Base-by-base conservation (phyloP, 2,329 filamentous ascomycete genomes). In the Aspergillus sp. region DNA sequence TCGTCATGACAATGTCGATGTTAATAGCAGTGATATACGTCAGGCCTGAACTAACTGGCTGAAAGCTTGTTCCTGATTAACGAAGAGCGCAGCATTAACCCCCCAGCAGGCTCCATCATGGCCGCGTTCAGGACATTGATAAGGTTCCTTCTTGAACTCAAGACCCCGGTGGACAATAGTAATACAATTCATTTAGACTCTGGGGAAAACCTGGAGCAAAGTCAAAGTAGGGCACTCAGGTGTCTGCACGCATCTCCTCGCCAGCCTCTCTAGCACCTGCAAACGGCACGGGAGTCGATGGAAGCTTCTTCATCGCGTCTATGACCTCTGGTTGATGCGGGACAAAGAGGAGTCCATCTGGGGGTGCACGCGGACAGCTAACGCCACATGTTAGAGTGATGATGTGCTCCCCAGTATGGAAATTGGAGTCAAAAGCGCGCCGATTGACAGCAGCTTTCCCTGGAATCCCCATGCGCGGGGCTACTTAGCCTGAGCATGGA, bases 21-120 rank as follows among this genome's bases (percentile, higher is more conserved):
- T 47, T 38, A 25, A 27, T 19, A 25, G 21, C 27, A 32, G 2
- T 19, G 41, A 19, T 48, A 49, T 32, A 41, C 41, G 44, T 57
- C 44, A 50, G 55, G 36, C 25, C 32, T 32, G 42, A 32, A 17
- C 41, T 38, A 44, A 44, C 19, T 15, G 36, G 13, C 11, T 48
- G 11, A 52, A 59, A 61, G 53, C 50, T 59, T 59, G 62, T 64
- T 62, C 62, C 62, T 64, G 59, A 41, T 61, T 48, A 17, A 25
- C 32, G 36, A 51, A 30, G 48, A 59, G 36, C 42, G 32, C 21
- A 52, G 23, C 27, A 17, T 17, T 10, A 61, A 53, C 32, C 52
- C 41, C 25, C 47, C 52, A 44, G 50, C 52, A 54, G 30, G 30
- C 41, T 47, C 23, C 30, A 38, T 50, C 57, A 56, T 51, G 50